Evolutionary conservation across 73 alveolate genomes (phyloP).

Genomic region (Effrenium voratum): DNA sequence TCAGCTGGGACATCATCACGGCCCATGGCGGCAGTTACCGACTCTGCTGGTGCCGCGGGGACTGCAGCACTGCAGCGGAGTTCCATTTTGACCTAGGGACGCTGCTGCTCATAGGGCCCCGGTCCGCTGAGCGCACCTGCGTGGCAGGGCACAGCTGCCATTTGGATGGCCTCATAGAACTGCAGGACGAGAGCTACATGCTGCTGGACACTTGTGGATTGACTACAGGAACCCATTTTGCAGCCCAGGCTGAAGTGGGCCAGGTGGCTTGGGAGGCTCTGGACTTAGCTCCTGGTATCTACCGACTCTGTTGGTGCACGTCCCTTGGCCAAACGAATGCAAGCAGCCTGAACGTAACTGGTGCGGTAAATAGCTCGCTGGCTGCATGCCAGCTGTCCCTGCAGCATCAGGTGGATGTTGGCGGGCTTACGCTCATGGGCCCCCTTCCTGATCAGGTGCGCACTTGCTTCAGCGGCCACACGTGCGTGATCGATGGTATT

Average conservation of each 20-base stretch:
- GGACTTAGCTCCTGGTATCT: not conserved
- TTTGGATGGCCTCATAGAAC: not conserved
- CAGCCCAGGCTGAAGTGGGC: conserved; percentile 4
- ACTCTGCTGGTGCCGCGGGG: conserved; percentile 16
- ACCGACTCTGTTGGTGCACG: not conserved
- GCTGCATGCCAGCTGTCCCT: not conserved
- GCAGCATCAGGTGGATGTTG: not conserved
- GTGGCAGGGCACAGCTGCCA: not conserved
- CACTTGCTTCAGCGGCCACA: not conserved
- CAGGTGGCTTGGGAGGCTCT: not conserved
- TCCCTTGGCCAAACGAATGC: not conserved
- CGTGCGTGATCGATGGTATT: not conserved
- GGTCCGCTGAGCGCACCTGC: not conserved
- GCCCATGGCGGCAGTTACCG: not conserved
- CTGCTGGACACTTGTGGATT: not conserved
- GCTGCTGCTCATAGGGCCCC: not conserved
- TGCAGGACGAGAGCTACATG: not conserved
- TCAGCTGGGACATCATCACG: not conserved
- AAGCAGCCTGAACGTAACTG: not conserved
- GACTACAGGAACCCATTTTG: not conserved
- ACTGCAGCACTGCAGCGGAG: not conserved
- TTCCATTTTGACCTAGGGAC: not conserved
- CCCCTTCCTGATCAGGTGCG: not conserved
- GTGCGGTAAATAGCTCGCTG: not conserved
- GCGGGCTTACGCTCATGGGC: not conserved